phyloP scores from a whole-genome alignment of 495 filamentous ascomycete genomes.

The Clavariopsis aquatica region DNA sequence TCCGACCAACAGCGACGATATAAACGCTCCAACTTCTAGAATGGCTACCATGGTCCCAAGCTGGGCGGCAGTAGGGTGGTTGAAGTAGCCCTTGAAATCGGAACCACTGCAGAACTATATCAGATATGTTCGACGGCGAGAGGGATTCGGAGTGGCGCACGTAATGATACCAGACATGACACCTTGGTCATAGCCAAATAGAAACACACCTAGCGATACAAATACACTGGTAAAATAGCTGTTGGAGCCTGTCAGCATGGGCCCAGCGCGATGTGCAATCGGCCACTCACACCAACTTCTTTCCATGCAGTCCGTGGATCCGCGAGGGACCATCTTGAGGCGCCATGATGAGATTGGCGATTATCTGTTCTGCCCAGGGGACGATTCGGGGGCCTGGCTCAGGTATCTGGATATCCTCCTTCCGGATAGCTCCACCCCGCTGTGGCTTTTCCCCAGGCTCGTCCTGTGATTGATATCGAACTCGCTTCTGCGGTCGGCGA shows the following conservation, averaged over 20 bases:
- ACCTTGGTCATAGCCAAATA: constrained; percentile 98
- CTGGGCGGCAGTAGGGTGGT: constrained; percentile 77
- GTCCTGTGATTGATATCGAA: constrained; percentile 52
- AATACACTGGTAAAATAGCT: constrained; percentile 98
- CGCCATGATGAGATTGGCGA: constrained; percentile 81
- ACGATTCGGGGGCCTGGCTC: constrained; percentile 62
- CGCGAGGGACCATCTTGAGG: constrained; percentile 64
- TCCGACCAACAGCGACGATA: constrained; percentile 87
- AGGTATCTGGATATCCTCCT: constrained; percentile 83
- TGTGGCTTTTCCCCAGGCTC: constrained; percentile 39
- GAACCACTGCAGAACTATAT: constrained; percentile 59
- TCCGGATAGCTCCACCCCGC: constrained; percentile 57
- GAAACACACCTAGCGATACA: constrained; percentile 94
- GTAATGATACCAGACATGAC: constrained; percentile 99
- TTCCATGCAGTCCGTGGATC: constrained; percentile 90
- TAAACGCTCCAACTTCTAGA: constrained; percentile 87
- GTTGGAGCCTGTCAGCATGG: constrained; percentile 18
- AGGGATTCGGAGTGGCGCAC: constrained; percentile 55
- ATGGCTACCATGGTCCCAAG: constrained; percentile 97
- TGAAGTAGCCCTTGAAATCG: constrained; percentile 88
- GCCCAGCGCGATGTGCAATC: neutral
- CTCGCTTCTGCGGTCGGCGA: constrained; percentile 51
- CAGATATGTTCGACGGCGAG: constrained; percentile 16
- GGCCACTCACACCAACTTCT: constrained; percentile 78
- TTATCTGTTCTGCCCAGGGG: constrained; percentile 62